Evolutionary conservation across 2,329 filamentous ascomycete species (phyloP).

Genomic region (Alternaria rosae): DNA sequence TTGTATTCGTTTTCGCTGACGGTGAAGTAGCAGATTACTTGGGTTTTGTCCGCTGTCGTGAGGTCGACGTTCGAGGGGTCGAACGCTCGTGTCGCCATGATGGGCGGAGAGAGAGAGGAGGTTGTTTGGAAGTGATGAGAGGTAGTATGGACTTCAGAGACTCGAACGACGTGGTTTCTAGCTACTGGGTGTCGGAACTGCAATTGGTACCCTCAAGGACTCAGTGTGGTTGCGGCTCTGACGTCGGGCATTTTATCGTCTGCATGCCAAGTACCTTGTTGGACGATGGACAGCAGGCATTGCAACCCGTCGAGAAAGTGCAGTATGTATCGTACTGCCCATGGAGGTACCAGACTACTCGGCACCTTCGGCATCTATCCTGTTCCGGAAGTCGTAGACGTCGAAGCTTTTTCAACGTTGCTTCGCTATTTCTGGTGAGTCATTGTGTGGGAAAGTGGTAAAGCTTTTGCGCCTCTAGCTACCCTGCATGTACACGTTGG

Average conservation of each 20-base stretch:
- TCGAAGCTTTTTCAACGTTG: not conserved
- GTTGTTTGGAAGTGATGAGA: not conserved
- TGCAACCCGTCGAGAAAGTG: not conserved
- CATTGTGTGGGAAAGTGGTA: not conserved
- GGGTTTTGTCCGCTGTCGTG: not conserved
- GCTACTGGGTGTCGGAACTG: not conserved
- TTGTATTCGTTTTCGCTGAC: constrained; percentile 1
- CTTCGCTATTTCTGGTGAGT: not conserved
- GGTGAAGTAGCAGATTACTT: constrained; percentile 3
- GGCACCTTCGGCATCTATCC: not conserved
- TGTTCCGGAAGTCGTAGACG: not conserved
- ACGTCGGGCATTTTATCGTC: not conserved
- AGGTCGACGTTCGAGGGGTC: not conserved
- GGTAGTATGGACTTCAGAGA: not conserved
- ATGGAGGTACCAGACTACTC: not conserved
- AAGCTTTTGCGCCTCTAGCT: not conserved
- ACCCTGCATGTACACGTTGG: not conserved
- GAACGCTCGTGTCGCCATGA: not conserved
- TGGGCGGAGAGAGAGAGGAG: not conserved
- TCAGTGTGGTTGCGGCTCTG: not conserved
- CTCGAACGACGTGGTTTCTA: not conserved
- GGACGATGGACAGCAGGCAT: not conserved
- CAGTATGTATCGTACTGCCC: not conserved
- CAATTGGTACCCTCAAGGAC: not conserved
- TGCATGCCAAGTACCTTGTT: constrained; percentile 10